Evolutionary conservation across 2,329 filamentous ascomycete genomes (phyloP).

Genomic region (Didymosphaeria variabile): DNA sequence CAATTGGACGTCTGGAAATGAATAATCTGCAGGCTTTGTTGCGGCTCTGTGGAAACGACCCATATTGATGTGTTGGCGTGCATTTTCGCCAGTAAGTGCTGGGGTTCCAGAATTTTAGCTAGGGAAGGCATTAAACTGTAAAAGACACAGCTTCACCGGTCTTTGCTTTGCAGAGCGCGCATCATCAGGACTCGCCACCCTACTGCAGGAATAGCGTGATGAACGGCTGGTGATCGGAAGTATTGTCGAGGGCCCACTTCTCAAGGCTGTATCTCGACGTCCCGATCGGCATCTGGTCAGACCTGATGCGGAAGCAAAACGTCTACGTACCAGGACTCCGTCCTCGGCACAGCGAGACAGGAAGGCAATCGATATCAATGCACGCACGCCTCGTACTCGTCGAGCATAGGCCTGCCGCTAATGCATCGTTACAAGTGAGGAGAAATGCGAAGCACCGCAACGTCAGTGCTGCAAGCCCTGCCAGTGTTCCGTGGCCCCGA

Average conservation of each 20-base stretch:
- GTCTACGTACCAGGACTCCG: conserved; percentile 41
- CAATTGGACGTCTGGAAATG: conserved; percentile 50
- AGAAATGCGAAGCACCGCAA: conserved; percentile 39
- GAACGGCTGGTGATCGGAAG: conserved; percentile 44
- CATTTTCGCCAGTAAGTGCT: conserved; percentile 78
- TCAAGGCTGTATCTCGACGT: conserved; percentile 44
- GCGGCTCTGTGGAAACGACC: conserved; percentile 57
- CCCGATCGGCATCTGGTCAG: conserved; percentile 45
- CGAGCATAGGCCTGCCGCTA: conserved; percentile 40
- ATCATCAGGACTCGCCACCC: conserved; percentile 47
- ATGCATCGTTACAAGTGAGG: conserved; percentile 44
- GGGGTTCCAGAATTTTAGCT: conserved; percentile 52
- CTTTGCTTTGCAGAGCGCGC: conserved; percentile 36
- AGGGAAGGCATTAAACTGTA: conserved; percentile 44
- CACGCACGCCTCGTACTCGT: conserved; percentile 36
- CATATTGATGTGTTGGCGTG: conserved; percentile 88
- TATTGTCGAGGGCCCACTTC: conserved; percentile 41
- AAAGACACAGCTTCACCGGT: conserved; percentile 51
- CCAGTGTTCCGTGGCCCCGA: conserved; percentile 38
- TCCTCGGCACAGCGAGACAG: conserved; percentile 31
- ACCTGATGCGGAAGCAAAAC: conserved; percentile 44
- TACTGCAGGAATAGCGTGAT: conserved; percentile 49
- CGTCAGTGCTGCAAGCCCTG: conserved; percentile 43
- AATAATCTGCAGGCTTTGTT: conserved; percentile 52
- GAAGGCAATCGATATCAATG: conserved; percentile 27